Evolutionary conservation across 306 rosid genomes (phyloP).

Genomic region (Prunus padus): DNA sequence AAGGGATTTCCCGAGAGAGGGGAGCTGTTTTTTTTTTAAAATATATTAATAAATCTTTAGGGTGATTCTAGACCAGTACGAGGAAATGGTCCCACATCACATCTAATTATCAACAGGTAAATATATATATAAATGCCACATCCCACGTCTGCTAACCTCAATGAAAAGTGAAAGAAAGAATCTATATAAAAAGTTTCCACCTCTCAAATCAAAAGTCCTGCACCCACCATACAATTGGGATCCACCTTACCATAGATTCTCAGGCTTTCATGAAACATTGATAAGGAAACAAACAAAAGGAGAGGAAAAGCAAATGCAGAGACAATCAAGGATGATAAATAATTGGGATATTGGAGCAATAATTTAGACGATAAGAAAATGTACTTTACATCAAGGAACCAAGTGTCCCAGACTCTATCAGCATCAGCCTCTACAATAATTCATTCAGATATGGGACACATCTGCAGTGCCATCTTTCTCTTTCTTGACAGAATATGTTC

Average conservation of each 20-base stretch:
- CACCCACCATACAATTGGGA: constrained; percentile 1
- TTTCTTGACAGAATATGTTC: not conserved
- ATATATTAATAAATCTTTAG: no score
- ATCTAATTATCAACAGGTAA: not conserved
- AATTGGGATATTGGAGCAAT: not conserved
- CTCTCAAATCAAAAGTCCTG: not conserved
- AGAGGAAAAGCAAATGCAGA: not conserved
- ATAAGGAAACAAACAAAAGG: not conserved
- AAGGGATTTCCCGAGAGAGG: no score
- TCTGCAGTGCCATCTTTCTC: not conserved
- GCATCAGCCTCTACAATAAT: no score
- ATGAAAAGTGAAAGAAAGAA: not conserved
- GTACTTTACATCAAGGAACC: not conserved
- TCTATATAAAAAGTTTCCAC: not conserved
- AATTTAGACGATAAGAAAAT: not conserved
- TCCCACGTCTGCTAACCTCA: not conserved
- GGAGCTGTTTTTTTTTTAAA: no score
- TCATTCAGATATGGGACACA: no score
- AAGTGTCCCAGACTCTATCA: not conserved
- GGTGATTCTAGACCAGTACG: no score
- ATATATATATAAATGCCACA: no score
- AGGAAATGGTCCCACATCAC: constrained; percentile 8
- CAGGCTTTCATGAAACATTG: not conserved
- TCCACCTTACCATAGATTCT: constrained; percentile 1
- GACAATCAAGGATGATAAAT: not conserved